Evolutionary conservation across 75 land plant genomes (phyloP).

Genomic region (Pinus albicaulis): DNA sequence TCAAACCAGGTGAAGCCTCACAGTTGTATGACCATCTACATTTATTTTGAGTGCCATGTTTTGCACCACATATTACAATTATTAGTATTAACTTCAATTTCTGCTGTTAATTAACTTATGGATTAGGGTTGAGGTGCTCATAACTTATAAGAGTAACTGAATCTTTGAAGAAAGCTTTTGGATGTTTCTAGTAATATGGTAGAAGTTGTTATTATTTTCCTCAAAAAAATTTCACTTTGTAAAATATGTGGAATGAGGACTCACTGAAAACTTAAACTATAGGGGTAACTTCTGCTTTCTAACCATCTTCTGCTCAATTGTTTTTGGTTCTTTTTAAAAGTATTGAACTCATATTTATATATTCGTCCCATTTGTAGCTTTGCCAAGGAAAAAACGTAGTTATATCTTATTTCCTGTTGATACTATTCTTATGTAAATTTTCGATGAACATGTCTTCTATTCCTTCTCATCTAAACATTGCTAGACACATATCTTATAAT

Average conservation of each 20-base stretch:
- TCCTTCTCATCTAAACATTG: conserved; percentile 1
- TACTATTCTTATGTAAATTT: neutral
- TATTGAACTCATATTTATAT: neutral
- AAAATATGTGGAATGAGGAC: no score
- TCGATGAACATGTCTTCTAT: neutral
- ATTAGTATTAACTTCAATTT: neutral
- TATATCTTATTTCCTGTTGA: neutral
- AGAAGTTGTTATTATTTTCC: no score
- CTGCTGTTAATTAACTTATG: neutral
- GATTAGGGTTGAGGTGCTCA: neutral
- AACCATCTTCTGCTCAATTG: no score
- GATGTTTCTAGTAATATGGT: no score
- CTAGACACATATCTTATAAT: neutral
- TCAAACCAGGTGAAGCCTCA: conserved; percentile 58
- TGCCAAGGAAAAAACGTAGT: neutral
- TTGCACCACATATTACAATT: neutral
- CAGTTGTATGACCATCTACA: neutral
- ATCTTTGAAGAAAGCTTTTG: no score
- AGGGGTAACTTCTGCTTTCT: no score
- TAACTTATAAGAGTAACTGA: neutral
- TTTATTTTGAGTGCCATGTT: neutral
- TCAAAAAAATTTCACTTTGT: no score
- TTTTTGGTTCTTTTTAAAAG: neutral
- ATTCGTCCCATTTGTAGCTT: neutral
- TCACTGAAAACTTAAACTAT: no score